Evolutionary conservation across 164 flowering plant species (phyloP).

Genomic region (Tetracentron sinense): DNA sequence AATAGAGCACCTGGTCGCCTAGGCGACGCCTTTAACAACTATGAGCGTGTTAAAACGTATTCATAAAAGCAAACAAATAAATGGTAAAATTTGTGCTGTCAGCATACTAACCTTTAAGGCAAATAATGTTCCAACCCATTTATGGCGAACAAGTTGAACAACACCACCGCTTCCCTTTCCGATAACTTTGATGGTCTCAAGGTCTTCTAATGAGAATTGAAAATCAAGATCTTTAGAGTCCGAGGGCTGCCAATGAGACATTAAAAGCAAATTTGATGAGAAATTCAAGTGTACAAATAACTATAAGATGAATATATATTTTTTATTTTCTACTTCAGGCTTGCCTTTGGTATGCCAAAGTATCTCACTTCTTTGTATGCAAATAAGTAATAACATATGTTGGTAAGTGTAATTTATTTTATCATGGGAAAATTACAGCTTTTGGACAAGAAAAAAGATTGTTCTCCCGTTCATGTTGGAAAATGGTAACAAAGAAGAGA

Average conservation of each 20-base stretch:
- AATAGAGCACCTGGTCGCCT: no score
- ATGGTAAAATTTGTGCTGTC: neutral
- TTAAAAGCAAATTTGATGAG: conserved; percentile 9
- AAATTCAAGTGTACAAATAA: neutral
- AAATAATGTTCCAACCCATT: conserved; percentile 77
- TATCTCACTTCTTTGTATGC: no score
- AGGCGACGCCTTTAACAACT: no score
- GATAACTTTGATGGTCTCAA: conserved; percentile 91
- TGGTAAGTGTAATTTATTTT: no score
- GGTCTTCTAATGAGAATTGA: conserved; percentile 79
- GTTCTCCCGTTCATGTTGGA: no score
- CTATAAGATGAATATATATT: neutral
- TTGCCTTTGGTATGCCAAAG: neutral
- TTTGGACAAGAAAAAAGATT: no score
- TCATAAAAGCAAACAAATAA: neutral
- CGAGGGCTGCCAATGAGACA: conserved; percentile 44
- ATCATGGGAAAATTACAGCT: no score
- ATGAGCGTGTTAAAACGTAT: no score
- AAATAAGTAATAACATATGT: no score
- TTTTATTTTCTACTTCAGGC: neutral
- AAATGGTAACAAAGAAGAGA: no score
- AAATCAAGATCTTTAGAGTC: conserved; percentile 69
- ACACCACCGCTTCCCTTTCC: conserved; percentile 99
- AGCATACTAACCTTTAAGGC: conserved; percentile 35
- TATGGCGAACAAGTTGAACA: conserved; percentile 97